Conservation (phyloP, 768 basidiomycete genomes). For the Lactarius pseudohatsudake region DNA sequence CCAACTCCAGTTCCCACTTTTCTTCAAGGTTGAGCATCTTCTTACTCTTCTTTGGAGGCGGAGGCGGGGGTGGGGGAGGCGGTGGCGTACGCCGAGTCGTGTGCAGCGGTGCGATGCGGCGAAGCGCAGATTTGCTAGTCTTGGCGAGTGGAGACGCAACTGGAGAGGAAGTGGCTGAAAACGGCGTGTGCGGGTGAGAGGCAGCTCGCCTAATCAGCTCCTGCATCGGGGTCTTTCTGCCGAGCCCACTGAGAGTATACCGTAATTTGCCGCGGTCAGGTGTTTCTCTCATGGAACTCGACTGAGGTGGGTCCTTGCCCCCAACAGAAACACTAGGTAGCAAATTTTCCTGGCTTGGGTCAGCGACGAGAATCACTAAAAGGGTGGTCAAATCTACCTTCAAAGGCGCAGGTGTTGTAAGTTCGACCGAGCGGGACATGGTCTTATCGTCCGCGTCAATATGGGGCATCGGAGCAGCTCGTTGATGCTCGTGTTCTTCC, state of each 20-base stretch:
- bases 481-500: neutral
- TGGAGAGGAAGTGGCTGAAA: conserved; percentile 37
- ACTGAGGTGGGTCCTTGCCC: neutral
- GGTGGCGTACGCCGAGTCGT: conserved; percentile 72
- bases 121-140: conserved; percentile 58
- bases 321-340: neutral
- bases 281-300: conserved; percentile 8
- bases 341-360: conserved; percentile 12
- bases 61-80: conserved; percentile 66
- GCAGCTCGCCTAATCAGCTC: conserved; percentile 75
- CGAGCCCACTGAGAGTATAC: conserved; percentile 21
- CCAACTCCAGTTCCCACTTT: conserved; percentile 76
- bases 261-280: conserved; percentile 10
- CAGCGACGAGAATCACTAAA: neutral
- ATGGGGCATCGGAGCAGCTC: neutral
- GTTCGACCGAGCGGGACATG: neutral
- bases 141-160: conserved; percentile 68
- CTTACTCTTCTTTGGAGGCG: conserved; percentile 75
- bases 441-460: neutral
- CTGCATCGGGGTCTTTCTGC: conserved; percentile 61
- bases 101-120: conserved; percentile 74
- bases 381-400: conserved; percentile 5
- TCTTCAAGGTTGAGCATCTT: conserved; percentile 76
- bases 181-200: conserved; percentile 64
- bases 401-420: neutral